Evolutionary conservation across 495 filamentous ascomycete genomes (phyloP), one percentile per base, ranked within the genome.

Genomic region (Penicillium daleae): DNA sequence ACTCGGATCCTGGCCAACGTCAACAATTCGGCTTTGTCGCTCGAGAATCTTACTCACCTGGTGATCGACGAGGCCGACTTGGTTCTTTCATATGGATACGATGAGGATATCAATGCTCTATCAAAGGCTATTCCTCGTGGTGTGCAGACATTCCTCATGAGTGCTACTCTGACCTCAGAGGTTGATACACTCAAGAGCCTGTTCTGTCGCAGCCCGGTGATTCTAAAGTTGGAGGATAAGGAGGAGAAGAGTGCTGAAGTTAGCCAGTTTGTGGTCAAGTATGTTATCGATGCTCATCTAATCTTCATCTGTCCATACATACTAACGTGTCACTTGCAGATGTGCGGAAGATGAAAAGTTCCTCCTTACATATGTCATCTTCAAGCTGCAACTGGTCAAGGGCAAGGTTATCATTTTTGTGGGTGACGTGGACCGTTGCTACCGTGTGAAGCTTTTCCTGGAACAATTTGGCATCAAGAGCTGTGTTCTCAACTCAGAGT

Each of bases 341-440:
- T 96, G 93, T 68, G 91, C 86, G 27, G 96, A 98, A 77, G 95
- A 98, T 59, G 95, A 98, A 68, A 99, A 99, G 68, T 99, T 97
- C 76, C 81, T 99, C 32, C 81, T 99, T 24, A 85, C 88, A 22
- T 98, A 97, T 69, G 89, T 97, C 56, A 93, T 98, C 68, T 94
- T 97, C 80, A 96, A 96, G 75, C 83, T 98, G 9, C 91, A 96
- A 76, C 78, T 98, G 19, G 88, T 99, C 72, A 96, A 96, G 74
- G 95, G 96, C 44, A 97, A 97, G 73, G 89, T 87, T 56, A 90
- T 99, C 62, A 88, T 98, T 57, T 99, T 98, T 68, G 96, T 98
- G 2, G 89, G 85, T 27, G 94, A 98, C 65, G 88, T 97, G 56
- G 96, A 98, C 72, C 85, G 95, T 59, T 93, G 90, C 66, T 99